These are phyloP conservation scores for Cryptomeria japonica DNA, from an alignment of 75 land plant genomes.

Conservation along the genomic window DNA sequence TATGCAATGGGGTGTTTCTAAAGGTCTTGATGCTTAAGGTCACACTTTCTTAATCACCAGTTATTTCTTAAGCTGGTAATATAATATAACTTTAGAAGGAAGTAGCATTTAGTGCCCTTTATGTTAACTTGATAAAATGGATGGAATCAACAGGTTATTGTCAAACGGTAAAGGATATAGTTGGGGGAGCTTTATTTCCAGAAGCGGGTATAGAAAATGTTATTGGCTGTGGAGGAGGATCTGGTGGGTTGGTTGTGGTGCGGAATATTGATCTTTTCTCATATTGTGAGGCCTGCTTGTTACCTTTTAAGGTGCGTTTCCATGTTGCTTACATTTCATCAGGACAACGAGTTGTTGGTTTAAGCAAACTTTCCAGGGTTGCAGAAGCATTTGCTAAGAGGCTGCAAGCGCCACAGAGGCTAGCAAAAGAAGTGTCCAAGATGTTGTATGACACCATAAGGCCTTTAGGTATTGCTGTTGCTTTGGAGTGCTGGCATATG, in stretches of 20 bases:
- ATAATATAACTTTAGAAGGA: not conserved
- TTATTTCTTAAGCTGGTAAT: not conserved
- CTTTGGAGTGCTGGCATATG: conserved; percentile 75
- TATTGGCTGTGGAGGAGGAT: conserved; percentile 77
- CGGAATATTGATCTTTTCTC: conserved; percentile 80
- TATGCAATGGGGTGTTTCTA: not conserved
- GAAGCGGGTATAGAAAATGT: conserved; percentile 68
- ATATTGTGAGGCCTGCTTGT: conserved; percentile 81
- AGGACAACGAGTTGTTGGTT: conserved; percentile 81
- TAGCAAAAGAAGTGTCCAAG: conserved; percentile 74
- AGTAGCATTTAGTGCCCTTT: not conserved
- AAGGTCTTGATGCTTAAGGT: not conserved
- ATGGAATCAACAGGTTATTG: conserved; percentile 54
- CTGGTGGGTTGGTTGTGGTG: conserved; percentile 89
- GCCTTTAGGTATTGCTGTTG: conserved; percentile 86
- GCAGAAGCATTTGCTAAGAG: conserved; percentile 80
- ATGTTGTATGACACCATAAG: conserved; percentile 61
- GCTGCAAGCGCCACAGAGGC: conserved; percentile 71
- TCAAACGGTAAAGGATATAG: conserved; percentile 66
- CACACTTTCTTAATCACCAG: not conserved
- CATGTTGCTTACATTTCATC: conserved; percentile 88
- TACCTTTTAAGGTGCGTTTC: conserved; percentile 79
- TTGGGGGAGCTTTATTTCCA: conserved; percentile 82
- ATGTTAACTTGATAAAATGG: conserved; percentile 7
- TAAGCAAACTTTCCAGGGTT: conserved; percentile 90